A percentile compares a stretch with the other conserved stretches of the same genome.
phyloP scores from a whole-genome alignment of 306 rosid genomes.

The Glycine latifolia region DNA sequence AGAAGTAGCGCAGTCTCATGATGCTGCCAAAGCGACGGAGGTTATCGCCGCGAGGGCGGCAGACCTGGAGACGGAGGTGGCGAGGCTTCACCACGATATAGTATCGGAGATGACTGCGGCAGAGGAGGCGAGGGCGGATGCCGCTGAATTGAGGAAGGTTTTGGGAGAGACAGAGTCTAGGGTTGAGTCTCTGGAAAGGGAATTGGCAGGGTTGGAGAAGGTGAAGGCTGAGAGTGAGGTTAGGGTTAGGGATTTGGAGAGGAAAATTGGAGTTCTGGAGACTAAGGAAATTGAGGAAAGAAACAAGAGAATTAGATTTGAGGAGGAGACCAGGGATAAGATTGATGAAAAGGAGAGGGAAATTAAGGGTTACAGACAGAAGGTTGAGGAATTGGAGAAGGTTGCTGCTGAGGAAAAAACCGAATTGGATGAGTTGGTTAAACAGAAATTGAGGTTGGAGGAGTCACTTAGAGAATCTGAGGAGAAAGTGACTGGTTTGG shows the following conservation, averaged over 20 bases:
- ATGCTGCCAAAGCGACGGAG: conserved; percentile 53
- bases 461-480: conserved; percentile 52
- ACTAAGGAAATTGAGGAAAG: conserved; percentile 85
- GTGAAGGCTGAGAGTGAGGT: conserved; percentile 61
- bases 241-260: conserved; percentile 85
- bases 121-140: conserved; percentile 59
- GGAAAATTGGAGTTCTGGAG: conserved; percentile 75
- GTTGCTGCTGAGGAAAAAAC: too few species aligned
- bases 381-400: conserved; percentile 42
- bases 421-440: conserved; percentile 56
- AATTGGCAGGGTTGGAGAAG: conserved; percentile 47
- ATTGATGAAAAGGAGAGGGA: conserved; percentile 74
- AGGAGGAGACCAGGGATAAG: conserved; percentile 80
- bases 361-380: conserved; percentile 50
- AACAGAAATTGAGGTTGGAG: conserved; percentile 59
- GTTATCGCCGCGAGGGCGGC: conserved; percentile 69
- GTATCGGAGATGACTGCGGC: conserved; percentile 54
- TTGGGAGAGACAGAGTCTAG: too few species aligned
- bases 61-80: conserved; percentile 76
- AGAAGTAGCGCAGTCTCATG: conserved; percentile 55
- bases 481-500: conserved; percentile 59
- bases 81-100: conserved; percentile 83
- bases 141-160: conserved; percentile 54
- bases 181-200: too few species aligned
- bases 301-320: conserved; percentile 78